These are phyloP conservation scores for Taiwanofungus camphoratus DNA, from an alignment of 1,284 basidiomycete species.

Conservation along the genomic window DNA sequence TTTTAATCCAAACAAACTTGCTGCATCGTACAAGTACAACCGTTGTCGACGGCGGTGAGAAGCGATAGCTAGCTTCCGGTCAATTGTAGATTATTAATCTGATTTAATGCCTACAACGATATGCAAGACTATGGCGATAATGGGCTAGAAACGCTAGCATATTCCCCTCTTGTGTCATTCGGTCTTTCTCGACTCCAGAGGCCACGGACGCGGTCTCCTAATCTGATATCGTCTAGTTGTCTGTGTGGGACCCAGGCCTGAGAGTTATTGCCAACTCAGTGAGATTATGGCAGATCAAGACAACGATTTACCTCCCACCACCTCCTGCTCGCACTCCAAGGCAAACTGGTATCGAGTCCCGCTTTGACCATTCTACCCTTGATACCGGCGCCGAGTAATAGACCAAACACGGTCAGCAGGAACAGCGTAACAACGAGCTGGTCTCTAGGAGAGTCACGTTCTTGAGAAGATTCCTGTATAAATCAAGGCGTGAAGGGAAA, in stretches of 20 bases:
- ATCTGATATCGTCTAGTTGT: slow-evolving; percentile 43
- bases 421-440: slow-evolving; percentile 89
- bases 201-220: slow-evolving; percentile 32
- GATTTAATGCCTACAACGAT: background rate
- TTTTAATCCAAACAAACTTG: too few species aligned
- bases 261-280: too few species aligned
- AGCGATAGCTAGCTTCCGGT: background rate
- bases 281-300: slow-evolving; percentile 6
- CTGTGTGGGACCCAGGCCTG: slow-evolving; percentile 59
- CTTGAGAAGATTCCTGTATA: too few species aligned
- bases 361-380: slow-evolving; percentile 76
- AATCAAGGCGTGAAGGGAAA: too few species aligned
- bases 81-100: background rate
- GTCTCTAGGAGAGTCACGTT: slow-evolving; percentile 85
- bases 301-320: slow-evolving; percentile 72
- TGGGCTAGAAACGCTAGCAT: background rate
- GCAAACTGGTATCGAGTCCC: slow-evolving; percentile 56
- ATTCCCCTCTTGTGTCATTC: background rate
- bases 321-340: slow-evolving; percentile 54
- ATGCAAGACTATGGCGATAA: background rate
- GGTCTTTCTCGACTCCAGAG: background rate
- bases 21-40: too few species aligned
- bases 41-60: too few species aligned
- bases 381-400: slow-evolving; percentile 79
- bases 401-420: slow-evolving; percentile 76